Conservation (phyloP, 2,329 filamentous ascomycete species). For the Didymella keratinophila region DNA sequence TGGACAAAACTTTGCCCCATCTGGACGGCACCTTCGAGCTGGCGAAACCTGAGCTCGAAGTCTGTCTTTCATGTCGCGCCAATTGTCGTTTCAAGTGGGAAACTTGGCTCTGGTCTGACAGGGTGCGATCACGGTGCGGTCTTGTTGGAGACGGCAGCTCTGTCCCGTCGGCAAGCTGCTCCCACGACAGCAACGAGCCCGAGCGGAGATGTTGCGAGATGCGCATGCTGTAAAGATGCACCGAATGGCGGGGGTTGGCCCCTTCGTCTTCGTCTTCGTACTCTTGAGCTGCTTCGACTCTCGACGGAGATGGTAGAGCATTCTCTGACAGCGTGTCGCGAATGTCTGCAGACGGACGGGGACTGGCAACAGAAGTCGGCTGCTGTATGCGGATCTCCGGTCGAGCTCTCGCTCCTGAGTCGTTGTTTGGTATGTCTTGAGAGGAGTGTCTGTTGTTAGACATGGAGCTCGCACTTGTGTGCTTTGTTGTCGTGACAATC, state of each 20-base stretch:
- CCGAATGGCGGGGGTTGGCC: slow-evolving; percentile 37
- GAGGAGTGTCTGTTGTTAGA: not conserved
- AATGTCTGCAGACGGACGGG: slow-evolving; percentile 29
- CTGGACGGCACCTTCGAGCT: slow-evolving; percentile 47
- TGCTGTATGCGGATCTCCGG: slow-evolving; percentile 32
- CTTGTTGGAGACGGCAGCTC: slow-evolving; percentile 28
- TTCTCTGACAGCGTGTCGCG: slow-evolving; percentile 22
- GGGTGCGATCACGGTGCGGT: slow-evolving; percentile 25
- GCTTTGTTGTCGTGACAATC: not conserved
- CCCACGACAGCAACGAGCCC: slow-evolving; percentile 51
- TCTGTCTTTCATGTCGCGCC: slow-evolving; percentile 37
- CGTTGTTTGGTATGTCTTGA: not conserved
- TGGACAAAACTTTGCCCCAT: slow-evolving; percentile 48
- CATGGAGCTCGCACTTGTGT: not conserved
- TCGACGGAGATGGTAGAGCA: not conserved
- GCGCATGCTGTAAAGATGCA: slow-evolving; percentile 55
- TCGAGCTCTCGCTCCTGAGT: not conserved
- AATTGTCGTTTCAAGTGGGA: slow-evolving; percentile 22
- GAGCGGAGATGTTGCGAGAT: slow-evolving; percentile 57
- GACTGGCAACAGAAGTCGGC: slow-evolving; percentile 25
- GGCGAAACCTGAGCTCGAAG: slow-evolving; percentile 49
- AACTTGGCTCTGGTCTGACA: slow-evolving; percentile 32
- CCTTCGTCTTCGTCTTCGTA: slow-evolving; percentile 23
- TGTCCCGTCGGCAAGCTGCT: slow-evolving; percentile 35
- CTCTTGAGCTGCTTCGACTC: not conserved